Base-by-base conservation (phyloP, 2,329 filamentous ascomycete genomes). In the Aspergillus sp. region DNA sequence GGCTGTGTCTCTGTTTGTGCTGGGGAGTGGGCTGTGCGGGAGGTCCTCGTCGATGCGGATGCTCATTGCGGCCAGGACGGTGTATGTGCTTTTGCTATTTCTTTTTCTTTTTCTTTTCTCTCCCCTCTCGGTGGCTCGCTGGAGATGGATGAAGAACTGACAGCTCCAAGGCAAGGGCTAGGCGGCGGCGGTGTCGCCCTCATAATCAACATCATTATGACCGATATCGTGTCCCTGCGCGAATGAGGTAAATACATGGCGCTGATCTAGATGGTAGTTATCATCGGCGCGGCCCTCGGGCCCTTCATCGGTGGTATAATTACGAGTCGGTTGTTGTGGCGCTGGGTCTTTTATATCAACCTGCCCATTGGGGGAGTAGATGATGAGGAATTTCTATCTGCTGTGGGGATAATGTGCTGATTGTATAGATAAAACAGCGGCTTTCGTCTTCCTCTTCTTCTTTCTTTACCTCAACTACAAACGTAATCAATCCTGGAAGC, bases 1-100 rank as follows among this genome's bases (percentile, higher is more conserved):
- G 7, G 68, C 78, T 9, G 74, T 83, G 1, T 72, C 69, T 3
- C 55, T 82, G 1, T 85, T 85, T 59, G 73, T 71, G 0, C 61
- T 85, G 0, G 84, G 84, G 0, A 84, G 83, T 56, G 81, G 78
- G 0, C 72, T 87, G 2, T 78, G 75, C 52, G 84, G 82, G 0
- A 78, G 77, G 0, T 80, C 84, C 0, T 74, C 65, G 1, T 77
- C 60, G 4, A 71, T 69, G 0, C 65, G 61, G 0, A 80, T 80
- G 68, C 70, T 88, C 2, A 84, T 88, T 16, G 77, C 75, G 63
- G 82, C 81, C n/a, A 76, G 84, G 65, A 31, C 42, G 9, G 42
- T 87, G 0, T 39, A 39, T 16, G 36, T 39, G 36, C 36, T 16
- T n/a, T 39, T 39, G n/a, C n/a, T n/a, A n/a, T n/a, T n/a, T n/a